Evolutionary conservation across 2,329 filamentous ascomycete species (phyloP), one percentile per base, ranked within the genome.

Genomic region (Xylariaceae sp.): DNA sequence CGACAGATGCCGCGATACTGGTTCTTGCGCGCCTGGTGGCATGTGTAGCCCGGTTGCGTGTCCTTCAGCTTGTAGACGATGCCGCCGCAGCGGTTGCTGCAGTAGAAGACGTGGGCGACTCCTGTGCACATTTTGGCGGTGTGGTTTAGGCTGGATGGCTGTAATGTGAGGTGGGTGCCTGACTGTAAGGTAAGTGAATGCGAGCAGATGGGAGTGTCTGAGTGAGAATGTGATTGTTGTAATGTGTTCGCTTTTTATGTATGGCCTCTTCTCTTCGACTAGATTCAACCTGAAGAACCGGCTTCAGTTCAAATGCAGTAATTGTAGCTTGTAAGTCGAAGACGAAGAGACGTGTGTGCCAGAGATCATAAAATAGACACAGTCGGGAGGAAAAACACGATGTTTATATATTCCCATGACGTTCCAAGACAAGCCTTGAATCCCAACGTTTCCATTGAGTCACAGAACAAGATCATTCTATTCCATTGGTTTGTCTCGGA

Each of bases 71-170:
- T 67, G 2, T 52, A 47, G 2, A 66, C 8, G 2, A 63, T 47
- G 4, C 48, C 60, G 9, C n/a, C n/a, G 56, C 69, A 71, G 10
- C 17, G 2, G 8, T 15, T 7, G 49, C n/a, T 15, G 49, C 69
- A 70, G 2, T 39, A 49, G 42, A 56, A 61, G 1, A 58, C 15
- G 51, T 66, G 63, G 2, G 42, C n/a, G 4, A 62, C 60, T 0
- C 64, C 64, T 0, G 67, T 69, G 15, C 69, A 70, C 69, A 70
- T 70, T 11, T 55, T 37, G 34, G 35, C 18, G 13, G 37, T 10
- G 37, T 13, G 17, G 17, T 18, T 18, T 18, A 18, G 17, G 17
- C 17, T 42, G 37, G 37, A 3, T 9, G 37, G 5, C 9, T 10
- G 11, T 42, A 10, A 10, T 42, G 7, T 13, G 9, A 3, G 8